Evolutionary conservation across 2,329 filamentous ascomycete species (phyloP).

Genomic region (Elsinoe australis): DNA sequence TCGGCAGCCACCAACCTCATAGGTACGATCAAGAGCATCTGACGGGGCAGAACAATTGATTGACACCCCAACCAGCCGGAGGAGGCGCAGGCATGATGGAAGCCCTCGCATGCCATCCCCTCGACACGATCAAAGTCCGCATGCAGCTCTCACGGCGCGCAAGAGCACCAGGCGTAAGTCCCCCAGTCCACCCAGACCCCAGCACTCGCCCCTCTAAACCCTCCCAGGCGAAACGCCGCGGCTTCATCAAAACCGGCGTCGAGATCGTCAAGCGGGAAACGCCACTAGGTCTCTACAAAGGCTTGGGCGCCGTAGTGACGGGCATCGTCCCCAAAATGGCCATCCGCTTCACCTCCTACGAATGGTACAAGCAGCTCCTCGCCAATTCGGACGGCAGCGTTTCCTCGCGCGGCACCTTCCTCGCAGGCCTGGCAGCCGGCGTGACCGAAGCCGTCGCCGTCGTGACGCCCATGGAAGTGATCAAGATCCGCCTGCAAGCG

Average conservation of each 20-base stretch:
- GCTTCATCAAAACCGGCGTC: constrained; percentile 76
- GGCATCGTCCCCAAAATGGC: constrained; percentile 99
- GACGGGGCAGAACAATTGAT: too few species aligned
- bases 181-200: constrained; percentile 7
- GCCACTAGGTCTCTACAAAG: constrained; percentile 90
- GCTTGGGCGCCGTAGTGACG: constrained; percentile 89
- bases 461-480: constrained; percentile 97
- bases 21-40: constrained; percentile 54
- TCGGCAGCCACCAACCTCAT: constrained; percentile 87
- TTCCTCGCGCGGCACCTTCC: constrained; percentile 63
- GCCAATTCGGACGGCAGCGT: constrained; percentile 61
- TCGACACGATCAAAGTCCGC: constrained; percentile 97
- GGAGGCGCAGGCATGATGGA: constrained; percentile 99
- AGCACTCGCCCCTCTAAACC: neutral
- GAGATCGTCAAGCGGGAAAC: constrained; percentile 89
- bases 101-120: constrained; percentile 87
- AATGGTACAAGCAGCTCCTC: constrained; percentile 82
- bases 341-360: constrained; percentile 96
- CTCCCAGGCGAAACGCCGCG: constrained; percentile 60
- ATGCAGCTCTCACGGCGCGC: constrained; percentile 95
- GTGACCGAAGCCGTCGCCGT: constrained; percentile 94
- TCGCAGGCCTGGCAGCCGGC: constrained; percentile 82
- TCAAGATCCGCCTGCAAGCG: constrained; percentile 96
- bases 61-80: constrained; percentile 55
- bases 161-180: constrained; percentile 64